These are phyloP conservation scores for Porogramme epimiltina DNA, from an alignment of 1,284 basidiomycete species.

Conservation along the genomic window DNA sequence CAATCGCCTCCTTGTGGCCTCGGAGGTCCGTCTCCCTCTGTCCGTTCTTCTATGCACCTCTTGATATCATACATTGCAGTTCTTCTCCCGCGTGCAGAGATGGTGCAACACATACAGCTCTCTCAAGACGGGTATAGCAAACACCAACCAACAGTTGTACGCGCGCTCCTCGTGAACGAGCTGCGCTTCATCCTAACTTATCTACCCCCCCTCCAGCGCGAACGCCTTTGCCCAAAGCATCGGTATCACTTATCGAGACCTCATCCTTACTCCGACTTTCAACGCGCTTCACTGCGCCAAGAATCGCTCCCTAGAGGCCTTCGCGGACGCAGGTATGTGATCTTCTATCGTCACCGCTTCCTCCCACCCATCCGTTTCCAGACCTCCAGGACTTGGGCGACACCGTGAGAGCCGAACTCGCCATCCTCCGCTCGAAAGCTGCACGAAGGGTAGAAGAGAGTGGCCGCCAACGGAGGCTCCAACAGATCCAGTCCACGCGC, in stretches of 20 bases:
- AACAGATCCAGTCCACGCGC: constrained; percentile 16
- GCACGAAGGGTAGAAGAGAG: constrained; percentile 15
- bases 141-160: too few relatives aligned
- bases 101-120: too few relatives aligned
- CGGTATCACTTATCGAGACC: constrained; percentile 6
- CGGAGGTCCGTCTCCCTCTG: too few relatives aligned
- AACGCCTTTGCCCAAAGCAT: too few relatives aligned
- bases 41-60: too few relatives aligned
- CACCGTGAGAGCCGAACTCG: constrained; percentile 18
- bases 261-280: constrained; percentile 23
- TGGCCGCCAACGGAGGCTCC: constrained; percentile 14
- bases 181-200: too few relatives aligned
- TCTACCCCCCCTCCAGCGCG: too few relatives aligned
- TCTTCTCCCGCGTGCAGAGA: too few relatives aligned
- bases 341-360: neutral
- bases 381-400: constrained; percentile 20
- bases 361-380: neutral
- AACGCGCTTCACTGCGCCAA: constrained; percentile 19
- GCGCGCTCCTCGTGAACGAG: too few relatives aligned
- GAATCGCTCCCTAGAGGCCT: constrained; percentile 15
- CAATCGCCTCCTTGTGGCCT: constrained; percentile 12
- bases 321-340: constrained; percentile 17
- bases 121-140: too few relatives aligned
- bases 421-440: constrained; percentile 6
- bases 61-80: too few relatives aligned